Percentiles rank a stretch among this genome's conserved stretches.
phyloP scores from a whole-genome alignment of 2,329 filamentous ascomycete genomes.

The Blastomyces silverae region DNA sequence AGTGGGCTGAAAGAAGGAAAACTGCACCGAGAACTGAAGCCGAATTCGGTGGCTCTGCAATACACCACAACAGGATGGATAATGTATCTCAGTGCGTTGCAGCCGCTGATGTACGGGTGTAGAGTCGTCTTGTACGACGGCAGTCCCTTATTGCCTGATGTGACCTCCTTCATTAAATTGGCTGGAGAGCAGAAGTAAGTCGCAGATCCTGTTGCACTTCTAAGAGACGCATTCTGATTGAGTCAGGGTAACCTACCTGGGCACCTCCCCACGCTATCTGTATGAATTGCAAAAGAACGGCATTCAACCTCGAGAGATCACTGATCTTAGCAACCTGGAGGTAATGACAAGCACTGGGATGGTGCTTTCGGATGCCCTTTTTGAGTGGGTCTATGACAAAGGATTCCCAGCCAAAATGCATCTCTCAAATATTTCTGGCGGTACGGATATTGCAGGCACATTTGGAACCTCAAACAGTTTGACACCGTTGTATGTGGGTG shows the following conservation, averaged over 20 bases:
- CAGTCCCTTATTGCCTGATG: constrained; percentile 67
- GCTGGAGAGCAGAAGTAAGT: constrained; percentile 50
- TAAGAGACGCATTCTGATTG: constrained; percentile 5
- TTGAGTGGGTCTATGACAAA: constrained; percentile 71
- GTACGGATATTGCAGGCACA: constrained; percentile 59
- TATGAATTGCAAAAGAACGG: constrained; percentile 61
- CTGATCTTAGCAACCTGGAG: constrained; percentile 56
- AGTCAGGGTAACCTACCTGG: constrained; percentile 59
- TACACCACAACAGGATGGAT: constrained; percentile 77
- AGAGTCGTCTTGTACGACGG: constrained; percentile 72
- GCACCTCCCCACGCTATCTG: constrained; percentile 70
- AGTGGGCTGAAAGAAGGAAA: constrained; percentile 53
- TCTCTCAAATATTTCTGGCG: constrained; percentile 67
- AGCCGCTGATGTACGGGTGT: constrained; percentile 54
- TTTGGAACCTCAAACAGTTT: constrained; percentile 56
- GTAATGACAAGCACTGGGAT: constrained; percentile 69
- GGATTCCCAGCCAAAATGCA: constrained; percentile 63
- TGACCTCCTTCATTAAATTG: constrained; percentile 56
- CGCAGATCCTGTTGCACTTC: not conserved
- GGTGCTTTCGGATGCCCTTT: constrained; percentile 69
- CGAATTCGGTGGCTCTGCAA: constrained; percentile 46
- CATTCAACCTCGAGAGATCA: constrained; percentile 55
- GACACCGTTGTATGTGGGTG: constrained; percentile 57
- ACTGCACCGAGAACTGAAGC: constrained; percentile 46
- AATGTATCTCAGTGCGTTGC: constrained; percentile 66